A percentile compares a stretch with the other conserved stretches of the same genome.
Evolutionary conservation across 305 asterid species (phyloP).

Genomic region (Fraxinus floribunda): DNA sequence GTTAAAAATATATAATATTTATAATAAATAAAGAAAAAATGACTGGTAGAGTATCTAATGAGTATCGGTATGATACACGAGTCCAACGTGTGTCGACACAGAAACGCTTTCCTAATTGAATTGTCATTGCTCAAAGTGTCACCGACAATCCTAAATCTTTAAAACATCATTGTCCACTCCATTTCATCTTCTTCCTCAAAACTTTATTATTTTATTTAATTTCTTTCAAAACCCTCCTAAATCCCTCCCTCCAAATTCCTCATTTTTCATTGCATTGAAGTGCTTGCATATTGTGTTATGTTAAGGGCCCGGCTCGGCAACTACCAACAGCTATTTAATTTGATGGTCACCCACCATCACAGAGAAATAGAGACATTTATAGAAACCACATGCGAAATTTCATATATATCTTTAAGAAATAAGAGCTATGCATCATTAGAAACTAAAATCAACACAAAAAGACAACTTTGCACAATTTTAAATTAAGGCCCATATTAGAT

Average conservation of each 20-base stretch:
- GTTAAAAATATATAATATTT: too few relatives aligned
- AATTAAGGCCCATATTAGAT: constrained; percentile 17
- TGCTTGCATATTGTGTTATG: constrained; percentile 18
- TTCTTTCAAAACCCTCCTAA: background rate
- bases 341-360: constrained; percentile 27
- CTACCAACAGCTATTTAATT: constrained; percentile 28
- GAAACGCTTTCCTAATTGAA: too few relatives aligned
- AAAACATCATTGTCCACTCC: too few relatives aligned
- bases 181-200: background rate
- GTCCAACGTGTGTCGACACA: too few relatives aligned
- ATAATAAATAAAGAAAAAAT: too few relatives aligned
- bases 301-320: constrained; percentile 29
- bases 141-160: background rate
- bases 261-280: background rate
- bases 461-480: constrained; percentile 11
- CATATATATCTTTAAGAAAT: constrained; percentile 16
- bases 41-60: too few relatives aligned
- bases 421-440: background rate
- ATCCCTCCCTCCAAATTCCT: background rate
- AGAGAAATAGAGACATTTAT: constrained; percentile 25
- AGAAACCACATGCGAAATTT: constrained; percentile 32
- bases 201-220: too few relatives aligned
- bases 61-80: too few relatives aligned
- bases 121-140: background rate
- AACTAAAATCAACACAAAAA: constrained; percentile 22